A percentile compares a stretch with the other conserved stretches of the same genome.
phyloP scores from a whole-genome alignment of 805 yeast genomes.

The Kuraishia hungarica region DNA sequence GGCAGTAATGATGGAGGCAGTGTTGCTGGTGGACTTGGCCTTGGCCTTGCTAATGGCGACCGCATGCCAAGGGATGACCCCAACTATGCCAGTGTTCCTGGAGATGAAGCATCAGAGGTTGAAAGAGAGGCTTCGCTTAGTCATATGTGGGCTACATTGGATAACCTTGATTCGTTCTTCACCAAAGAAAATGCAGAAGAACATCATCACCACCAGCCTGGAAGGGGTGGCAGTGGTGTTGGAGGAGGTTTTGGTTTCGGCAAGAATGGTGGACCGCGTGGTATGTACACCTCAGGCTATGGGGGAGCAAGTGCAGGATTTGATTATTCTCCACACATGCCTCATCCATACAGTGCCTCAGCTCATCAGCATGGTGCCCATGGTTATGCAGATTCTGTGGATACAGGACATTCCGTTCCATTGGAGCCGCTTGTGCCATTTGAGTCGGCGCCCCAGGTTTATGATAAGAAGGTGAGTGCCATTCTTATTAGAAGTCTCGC shows the following conservation, averaged over 20 bases:
- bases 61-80: no score
- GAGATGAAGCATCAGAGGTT: constrained; percentile 30
- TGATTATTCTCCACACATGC: background rate
- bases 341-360: background rate
- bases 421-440: constrained; percentile 39
- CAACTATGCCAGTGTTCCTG: constrained; percentile 2
- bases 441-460: constrained; percentile 69
- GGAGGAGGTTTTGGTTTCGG: no score
- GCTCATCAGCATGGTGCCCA: constrained; percentile 13
- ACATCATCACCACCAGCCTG: background rate
- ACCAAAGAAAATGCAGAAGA: constrained; percentile 45
- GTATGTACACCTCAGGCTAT: no score
- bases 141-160: constrained; percentile 89
- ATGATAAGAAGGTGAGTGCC: constrained; percentile 73
- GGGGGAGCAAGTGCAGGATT: no score
- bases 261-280: no score
- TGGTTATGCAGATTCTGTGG: constrained; percentile 50
- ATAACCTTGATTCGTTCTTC: constrained; percentile 82
- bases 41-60: no score
- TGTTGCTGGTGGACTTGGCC: no score
- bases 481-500: constrained; percentile 67
- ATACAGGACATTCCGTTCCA: constrained; percentile 43
- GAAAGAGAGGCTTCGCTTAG: constrained; percentile 72
- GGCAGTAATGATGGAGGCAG: background rate
- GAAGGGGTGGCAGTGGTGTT: no score